These are phyloP conservation scores for Yamadazyma kitorensis DNA, from an alignment of 805 yeast species.

Conservation along the genomic window DNA sequence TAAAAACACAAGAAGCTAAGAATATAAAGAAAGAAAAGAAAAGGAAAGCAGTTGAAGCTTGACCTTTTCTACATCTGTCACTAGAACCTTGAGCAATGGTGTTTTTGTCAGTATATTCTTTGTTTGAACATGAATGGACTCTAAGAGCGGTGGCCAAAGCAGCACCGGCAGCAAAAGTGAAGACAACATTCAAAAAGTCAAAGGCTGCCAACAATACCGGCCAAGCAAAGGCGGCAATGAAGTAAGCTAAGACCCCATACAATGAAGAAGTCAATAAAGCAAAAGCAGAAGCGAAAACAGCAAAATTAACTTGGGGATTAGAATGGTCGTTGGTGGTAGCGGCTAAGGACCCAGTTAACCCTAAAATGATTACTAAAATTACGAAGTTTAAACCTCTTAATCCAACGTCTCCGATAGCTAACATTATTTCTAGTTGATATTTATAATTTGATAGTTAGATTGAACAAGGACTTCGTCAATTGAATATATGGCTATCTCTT, in stretches of 20 bases:
- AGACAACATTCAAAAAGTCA: slow-evolving; percentile 86
- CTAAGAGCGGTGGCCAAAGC: slow-evolving; percentile 90
- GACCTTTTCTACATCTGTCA: slow-evolving; percentile 94
- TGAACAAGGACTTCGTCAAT: neutral
- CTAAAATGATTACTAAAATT: slow-evolving; percentile 75
- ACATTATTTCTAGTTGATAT: slow-evolving; percentile 29
- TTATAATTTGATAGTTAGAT: slow-evolving; percentile 1
- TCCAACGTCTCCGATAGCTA: slow-evolving; percentile 71
- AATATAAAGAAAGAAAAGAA: slow-evolving; percentile 81
- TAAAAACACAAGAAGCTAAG: slow-evolving; percentile 59
- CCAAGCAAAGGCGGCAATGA: slow-evolving; percentile 79
- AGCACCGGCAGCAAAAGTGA: slow-evolving; percentile 92
- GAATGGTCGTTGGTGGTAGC: slow-evolving; percentile 52
- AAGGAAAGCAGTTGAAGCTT: slow-evolving; percentile 77
- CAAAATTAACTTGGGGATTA: slow-evolving; percentile 84
- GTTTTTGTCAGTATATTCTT: slow-evolving; percentile 61
- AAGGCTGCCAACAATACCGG: slow-evolving; percentile 71
- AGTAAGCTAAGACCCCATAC: slow-evolving; percentile 75
- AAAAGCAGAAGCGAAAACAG: slow-evolving; percentile 83
- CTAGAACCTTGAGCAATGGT: slow-evolving; percentile 68
- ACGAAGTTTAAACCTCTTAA: slow-evolving; percentile 74
- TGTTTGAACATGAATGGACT: slow-evolving; percentile 80
- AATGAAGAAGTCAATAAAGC: slow-evolving; percentile 77
- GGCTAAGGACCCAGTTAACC: slow-evolving; percentile 85
- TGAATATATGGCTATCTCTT: too few species aligned